Evolutionary conservation across 139 green algal genomes (phyloP).

Genomic region (Parachlorella kessleri): DNA sequence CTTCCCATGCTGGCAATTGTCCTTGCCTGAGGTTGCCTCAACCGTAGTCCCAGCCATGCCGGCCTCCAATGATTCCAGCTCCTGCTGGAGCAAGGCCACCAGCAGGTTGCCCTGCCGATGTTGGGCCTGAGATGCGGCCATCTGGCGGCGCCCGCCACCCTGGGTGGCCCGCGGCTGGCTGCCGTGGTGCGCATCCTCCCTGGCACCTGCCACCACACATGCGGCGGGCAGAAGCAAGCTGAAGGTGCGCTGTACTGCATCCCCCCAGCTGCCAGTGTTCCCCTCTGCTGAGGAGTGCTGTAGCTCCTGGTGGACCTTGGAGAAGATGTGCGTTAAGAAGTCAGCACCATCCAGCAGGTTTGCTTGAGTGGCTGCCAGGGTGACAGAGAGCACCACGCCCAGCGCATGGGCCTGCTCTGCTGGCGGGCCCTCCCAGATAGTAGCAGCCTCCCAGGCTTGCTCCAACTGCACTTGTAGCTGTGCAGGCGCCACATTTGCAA

Average conservation of each 20-base stretch:
- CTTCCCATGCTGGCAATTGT: neutral
- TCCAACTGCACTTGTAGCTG: neutral
- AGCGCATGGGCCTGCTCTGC: conserved; percentile 1
- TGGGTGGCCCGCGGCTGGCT: conserved; percentile 4
- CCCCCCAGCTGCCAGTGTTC: no score
- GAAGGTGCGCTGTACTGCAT: no score
- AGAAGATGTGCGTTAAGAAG: no score
- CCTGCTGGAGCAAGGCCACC: conserved; percentile 2
- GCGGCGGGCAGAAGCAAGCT: conserved; percentile 4
- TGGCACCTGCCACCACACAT: neutral
- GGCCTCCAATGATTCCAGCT: neutral
- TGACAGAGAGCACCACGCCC: conserved; percentile 21
- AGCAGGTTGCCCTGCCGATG: neutral
- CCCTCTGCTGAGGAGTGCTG: no score
- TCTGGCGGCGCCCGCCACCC: conserved; percentile 1
- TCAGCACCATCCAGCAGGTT: conserved; percentile 2
- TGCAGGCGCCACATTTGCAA: neutral
- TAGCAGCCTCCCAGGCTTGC: neutral
- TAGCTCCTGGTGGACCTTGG: no score
- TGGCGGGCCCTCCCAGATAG: neutral
- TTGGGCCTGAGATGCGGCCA: conserved; percentile 3
- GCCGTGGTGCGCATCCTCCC: neutral
- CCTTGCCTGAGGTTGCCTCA: no score
- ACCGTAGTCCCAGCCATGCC: no score
- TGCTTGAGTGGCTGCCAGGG: conserved; percentile 16